These are phyloP conservation scores for Pseudogymnoascus sp. DNA, from an alignment of 2,329 filamentous ascomycete species.

Conservation along the genomic window DNA sequence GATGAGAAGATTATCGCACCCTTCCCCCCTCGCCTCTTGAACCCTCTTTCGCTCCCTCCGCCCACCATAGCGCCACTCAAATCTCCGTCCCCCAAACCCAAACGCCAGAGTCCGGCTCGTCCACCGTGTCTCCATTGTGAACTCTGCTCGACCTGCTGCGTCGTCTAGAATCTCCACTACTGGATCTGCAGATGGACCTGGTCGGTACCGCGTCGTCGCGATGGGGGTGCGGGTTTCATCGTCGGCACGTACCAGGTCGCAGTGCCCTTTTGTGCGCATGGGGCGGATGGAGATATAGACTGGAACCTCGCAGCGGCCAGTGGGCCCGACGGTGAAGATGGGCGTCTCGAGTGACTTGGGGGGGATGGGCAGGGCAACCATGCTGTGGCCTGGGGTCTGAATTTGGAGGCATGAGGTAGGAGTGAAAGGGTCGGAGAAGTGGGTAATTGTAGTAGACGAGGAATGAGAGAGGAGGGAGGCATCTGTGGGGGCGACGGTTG, in stretches of 20 bases:
- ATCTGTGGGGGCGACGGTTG: neutral
- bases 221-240: conserved; percentile 31
- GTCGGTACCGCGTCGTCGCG: conserved; percentile 48
- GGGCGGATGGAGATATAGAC: conserved; percentile 46
- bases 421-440: conserved; percentile 27
- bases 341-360: conserved; percentile 34
- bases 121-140: conserved; percentile 29
- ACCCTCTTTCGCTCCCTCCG: conserved; percentile 37
- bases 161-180: conserved; percentile 28
- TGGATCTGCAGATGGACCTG: conserved; percentile 45
- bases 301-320: conserved; percentile 28
- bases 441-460: conserved; percentile 11
- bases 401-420: conserved; percentile 42
- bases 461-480: neutral
- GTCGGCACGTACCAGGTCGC: conserved; percentile 39
- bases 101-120: conserved; percentile 41
- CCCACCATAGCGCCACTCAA: conserved; percentile 49
- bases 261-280: conserved; percentile 38
- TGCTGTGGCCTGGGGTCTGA: conserved; percentile 37
- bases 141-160: conserved; percentile 12
- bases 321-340: conserved; percentile 35
- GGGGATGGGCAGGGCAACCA: conserved; percentile 36
- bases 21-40: conserved; percentile 38
- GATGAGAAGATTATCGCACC: conserved; percentile 38
- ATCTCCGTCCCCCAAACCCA: conserved; percentile 37